These are phyloP conservation scores for Triticum urartu DNA, from an alignment of 176 grass and related monocot genomes.

Conservation along the genomic window DNA sequence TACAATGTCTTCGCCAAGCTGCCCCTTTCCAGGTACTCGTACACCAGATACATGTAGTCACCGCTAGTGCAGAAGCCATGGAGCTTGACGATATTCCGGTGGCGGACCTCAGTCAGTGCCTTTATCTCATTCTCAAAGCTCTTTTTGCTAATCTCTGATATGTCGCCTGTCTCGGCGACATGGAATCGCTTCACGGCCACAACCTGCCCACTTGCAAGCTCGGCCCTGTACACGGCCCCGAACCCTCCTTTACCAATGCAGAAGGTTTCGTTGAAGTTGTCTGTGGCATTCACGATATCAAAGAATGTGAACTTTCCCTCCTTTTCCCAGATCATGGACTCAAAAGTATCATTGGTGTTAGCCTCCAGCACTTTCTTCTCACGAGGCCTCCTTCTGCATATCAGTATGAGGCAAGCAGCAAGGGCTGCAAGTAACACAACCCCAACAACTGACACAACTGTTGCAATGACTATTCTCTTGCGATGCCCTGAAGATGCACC, in stretches of 20 bases:
- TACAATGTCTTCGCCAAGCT: slow-evolving; percentile 79
- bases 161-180: slow-evolving; percentile 34
- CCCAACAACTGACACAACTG: slow-evolving; percentile 54
- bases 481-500: slow-evolving; percentile 37
- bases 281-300: slow-evolving; percentile 74
- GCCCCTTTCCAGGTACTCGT: slow-evolving; percentile 78
- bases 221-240: slow-evolving; percentile 73
- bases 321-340: slow-evolving; percentile 86
- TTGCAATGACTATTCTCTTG: slow-evolving; percentile 64
- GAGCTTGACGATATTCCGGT: slow-evolving; percentile 86
- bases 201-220: slow-evolving; percentile 56
- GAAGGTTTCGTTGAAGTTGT: slow-evolving; percentile 73
- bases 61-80: slow-evolving; percentile 79
- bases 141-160: slow-evolving; percentile 58
- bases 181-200: slow-evolving; percentile 88
- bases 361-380: slow-evolving; percentile 47
- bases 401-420: slow-evolving; percentile 41
- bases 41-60: slow-evolving; percentile 76
- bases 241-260: slow-evolving; percentile 94
- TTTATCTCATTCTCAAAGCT: slow-evolving; percentile 86
- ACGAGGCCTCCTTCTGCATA: slow-evolving; percentile 43
- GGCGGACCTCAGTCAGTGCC: slow-evolving; percentile 71
- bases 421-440: slow-evolving; percentile 42
- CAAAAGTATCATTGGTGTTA: slow-evolving; percentile 31
- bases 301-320: slow-evolving; percentile 81